Evolutionary conservation across 345 rosid genomes (phyloP).

Genomic region (Syzygium aromaticum): DNA sequence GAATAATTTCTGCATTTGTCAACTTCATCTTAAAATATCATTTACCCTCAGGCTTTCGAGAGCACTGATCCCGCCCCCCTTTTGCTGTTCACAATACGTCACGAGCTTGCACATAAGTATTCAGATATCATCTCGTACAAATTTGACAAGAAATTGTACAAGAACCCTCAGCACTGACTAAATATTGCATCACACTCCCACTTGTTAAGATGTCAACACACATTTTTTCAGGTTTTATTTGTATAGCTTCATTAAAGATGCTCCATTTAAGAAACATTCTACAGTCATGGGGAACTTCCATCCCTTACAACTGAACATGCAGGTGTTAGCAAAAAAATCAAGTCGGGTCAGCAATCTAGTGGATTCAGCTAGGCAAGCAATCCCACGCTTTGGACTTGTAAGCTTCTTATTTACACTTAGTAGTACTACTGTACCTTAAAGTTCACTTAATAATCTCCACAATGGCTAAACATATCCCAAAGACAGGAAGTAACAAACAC

Average conservation of each 20-base stretch:
- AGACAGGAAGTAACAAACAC: neutral
- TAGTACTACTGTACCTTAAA: neutral
- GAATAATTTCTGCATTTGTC: neutral
- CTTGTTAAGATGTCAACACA: neutral
- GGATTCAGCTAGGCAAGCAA: neutral
- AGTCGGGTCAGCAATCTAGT: neutral
- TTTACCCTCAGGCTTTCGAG: neutral
- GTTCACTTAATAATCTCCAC: neutral
- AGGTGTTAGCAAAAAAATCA: neutral
- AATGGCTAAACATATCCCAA: neutral
- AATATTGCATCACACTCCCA: neutral
- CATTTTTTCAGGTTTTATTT: neutral
- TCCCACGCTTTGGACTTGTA: neutral
- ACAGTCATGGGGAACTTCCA: neutral
- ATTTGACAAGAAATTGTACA: neutral
- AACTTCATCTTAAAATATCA: neutral
- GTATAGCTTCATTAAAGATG: neutral
- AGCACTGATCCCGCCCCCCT: neutral
- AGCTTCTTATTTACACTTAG: neutral
- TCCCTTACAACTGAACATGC: neutral
- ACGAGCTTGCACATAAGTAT: neutral
- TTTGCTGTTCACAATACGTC: neutral
- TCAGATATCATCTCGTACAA: neutral
- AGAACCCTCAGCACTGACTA: neutral
- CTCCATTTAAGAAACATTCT: neutral